These are phyloP conservation scores for Panellus pusillus DNA, from an alignment of 768 basidiomycete genomes.

Conservation along the genomic window DNA sequence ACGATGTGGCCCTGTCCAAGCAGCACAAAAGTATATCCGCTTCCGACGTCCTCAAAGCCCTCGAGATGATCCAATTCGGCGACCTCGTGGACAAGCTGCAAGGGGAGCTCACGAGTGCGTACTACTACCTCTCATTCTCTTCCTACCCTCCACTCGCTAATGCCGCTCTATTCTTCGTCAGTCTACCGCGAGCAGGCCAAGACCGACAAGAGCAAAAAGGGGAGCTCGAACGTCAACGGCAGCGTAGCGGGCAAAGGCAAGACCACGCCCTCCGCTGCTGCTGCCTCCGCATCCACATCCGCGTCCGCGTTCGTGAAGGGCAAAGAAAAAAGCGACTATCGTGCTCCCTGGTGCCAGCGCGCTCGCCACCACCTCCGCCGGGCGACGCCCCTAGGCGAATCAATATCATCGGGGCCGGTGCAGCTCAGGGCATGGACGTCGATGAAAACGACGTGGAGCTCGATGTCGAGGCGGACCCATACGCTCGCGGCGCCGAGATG, in stretches of 20 bases:
- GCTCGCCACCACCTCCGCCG: slow-evolving; percentile 8
- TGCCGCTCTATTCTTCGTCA: no score
- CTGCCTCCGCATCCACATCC: slow-evolving; percentile 22
- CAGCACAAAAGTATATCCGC: slow-evolving; percentile 91
- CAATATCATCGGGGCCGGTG: slow-evolving; percentile 28
- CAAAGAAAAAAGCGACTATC: slow-evolving; percentile 35
- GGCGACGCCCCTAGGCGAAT: slow-evolving; percentile 24
- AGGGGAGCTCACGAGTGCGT: slow-evolving; percentile 62
- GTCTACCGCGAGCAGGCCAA: slow-evolving; percentile 67
- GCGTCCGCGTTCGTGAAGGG: slow-evolving; percentile 24
- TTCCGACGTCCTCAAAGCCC: slow-evolving; percentile 82
- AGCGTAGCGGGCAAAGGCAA: slow-evolving; percentile 20
- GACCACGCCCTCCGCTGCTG: slow-evolving; percentile 13
- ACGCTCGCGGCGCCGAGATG: slow-evolving; percentile 16
- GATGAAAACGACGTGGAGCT: slow-evolving; percentile 23
- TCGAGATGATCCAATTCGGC: slow-evolving; percentile 75
- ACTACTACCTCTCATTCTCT: neutral
- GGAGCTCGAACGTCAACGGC: slow-evolving; percentile 25
- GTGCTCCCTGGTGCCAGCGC: slow-evolving; percentile 32
- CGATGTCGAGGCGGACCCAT: slow-evolving; percentile 29
- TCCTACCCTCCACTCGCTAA: neutral
- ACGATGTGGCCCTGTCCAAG: slow-evolving; percentile 82
- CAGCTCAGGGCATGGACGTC: slow-evolving; percentile 30
- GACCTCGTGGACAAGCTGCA: slow-evolving; percentile 67
- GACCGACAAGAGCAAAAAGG: slow-evolving; percentile 55